Evolutionary conservation across 208 protist genomes (phyloP).

Genomic region (Acanthamoeba royreba): DNA sequence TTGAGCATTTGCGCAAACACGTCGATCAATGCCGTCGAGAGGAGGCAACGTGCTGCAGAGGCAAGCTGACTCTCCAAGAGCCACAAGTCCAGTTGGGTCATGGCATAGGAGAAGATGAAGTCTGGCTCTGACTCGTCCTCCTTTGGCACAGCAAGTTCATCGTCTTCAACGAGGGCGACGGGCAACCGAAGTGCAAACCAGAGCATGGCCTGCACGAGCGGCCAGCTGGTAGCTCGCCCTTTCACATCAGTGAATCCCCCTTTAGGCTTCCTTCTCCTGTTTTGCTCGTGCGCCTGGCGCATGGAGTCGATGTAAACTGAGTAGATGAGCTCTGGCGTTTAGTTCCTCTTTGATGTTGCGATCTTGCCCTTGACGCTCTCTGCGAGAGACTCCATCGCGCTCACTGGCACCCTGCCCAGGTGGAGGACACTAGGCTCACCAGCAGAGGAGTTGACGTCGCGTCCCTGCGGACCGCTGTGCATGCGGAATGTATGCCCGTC

Average conservation of each 20-base stretch:
- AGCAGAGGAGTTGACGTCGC: neutral
- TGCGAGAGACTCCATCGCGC: neutral
- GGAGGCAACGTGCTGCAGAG: neutral
- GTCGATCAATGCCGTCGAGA: neutral
- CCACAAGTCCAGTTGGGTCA: neutral
- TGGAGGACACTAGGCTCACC: neutral
- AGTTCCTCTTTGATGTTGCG: neutral
- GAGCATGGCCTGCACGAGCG: neutral
- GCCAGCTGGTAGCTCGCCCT: neutral
- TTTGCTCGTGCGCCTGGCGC: too few relatives aligned
- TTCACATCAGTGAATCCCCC: neutral
- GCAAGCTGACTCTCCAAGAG: neutral
- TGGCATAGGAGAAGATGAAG: neutral
- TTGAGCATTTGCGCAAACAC: neutral
- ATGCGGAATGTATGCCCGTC: neutral
- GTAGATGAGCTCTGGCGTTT: neutral
- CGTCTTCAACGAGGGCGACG: neutral
- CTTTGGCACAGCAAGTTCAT: neutral
- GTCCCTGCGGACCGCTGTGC: neutral
- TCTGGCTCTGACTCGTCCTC: neutral
- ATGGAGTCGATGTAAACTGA: neutral
- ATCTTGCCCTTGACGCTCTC: neutral
- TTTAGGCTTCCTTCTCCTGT: neutral
- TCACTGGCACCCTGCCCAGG: neutral
- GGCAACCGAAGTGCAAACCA: neutral